phyloP scores from a whole-genome alignment of 1,284 basidiomycete genomes.

The Blastosporella zonata region DNA sequence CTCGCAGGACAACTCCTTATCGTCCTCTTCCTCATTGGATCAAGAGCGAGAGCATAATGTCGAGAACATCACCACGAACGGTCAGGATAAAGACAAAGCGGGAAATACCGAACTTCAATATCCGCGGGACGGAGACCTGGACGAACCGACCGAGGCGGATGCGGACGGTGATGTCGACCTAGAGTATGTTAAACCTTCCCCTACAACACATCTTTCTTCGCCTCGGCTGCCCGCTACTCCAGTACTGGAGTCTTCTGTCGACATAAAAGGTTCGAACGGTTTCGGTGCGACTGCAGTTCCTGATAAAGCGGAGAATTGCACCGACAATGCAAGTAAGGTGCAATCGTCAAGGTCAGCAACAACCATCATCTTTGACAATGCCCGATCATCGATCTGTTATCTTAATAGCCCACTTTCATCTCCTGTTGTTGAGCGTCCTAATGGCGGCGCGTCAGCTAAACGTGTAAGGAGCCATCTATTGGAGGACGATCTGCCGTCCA shows the following conservation, averaged over 20 bases:
- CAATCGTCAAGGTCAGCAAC: constrained; percentile 9
- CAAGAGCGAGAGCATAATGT: constrained; percentile 21
- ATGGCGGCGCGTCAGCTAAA: neutral
- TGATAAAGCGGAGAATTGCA: neutral
- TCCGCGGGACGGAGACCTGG: constrained; percentile 6
- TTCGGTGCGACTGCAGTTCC: neutral
- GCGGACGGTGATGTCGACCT: constrained; percentile 35
- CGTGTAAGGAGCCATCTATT: constrained; percentile 8
- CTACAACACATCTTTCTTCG: neutral
- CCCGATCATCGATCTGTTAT: neutral
- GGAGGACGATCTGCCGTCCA: constrained; percentile 21
- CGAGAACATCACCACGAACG: neutral
- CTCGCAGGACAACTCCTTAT: constrained; percentile 25
- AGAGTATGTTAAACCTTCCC: constrained; percentile 23
- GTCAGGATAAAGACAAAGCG: constrained; percentile 7
- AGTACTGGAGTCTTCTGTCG: constrained; percentile 2
- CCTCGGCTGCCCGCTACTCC: neutral
- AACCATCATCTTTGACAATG: neutral
- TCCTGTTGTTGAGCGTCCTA: constrained; percentile 1
- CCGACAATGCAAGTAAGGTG: neutral
- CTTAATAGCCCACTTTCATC: neutral
- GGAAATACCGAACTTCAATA: constrained; percentile 20
- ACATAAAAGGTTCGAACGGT: neutral
- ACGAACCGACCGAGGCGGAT: constrained; percentile 25
- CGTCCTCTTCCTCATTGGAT: constrained; percentile 24